A percentile compares a stretch with the other conserved stretches of the same genome.
Evolutionary conservation across 2,329 filamentous ascomycete species (phyloP).

Genomic region (Claviceps quebecensis): DNA sequence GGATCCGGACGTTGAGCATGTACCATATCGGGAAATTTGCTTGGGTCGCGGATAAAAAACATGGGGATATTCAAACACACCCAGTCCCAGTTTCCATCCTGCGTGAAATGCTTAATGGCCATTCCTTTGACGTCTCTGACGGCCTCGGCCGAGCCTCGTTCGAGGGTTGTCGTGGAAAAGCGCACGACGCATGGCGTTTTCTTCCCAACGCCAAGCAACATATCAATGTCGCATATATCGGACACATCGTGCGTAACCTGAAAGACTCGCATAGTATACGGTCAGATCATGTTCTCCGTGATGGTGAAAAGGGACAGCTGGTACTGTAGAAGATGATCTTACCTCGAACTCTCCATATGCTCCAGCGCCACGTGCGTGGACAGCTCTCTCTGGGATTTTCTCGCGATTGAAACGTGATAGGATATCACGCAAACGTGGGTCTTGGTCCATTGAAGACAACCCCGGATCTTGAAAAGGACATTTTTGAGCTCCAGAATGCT

Average conservation of each 20-base stretch:
- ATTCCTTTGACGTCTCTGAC: constrained; percentile 59
- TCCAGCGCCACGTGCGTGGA: constrained; percentile 22
- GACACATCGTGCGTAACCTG: constrained; percentile 39
- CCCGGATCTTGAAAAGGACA: background rate
- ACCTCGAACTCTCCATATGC: constrained; percentile 43
- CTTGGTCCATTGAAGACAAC: background rate
- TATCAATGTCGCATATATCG: constrained; percentile 39
- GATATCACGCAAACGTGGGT: background rate
- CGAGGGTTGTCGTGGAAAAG: constrained; percentile 59
- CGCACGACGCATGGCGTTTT: constrained; percentile 45
- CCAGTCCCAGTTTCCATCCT: constrained; percentile 59
- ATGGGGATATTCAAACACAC: constrained; percentile 66
- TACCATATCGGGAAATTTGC: constrained; percentile 63
- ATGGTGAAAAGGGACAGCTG: background rate
- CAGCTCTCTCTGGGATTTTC: constrained; percentile 32
- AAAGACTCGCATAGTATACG: too few species aligned
- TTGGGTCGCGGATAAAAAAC: constrained; percentile 63
- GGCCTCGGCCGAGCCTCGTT: constrained; percentile 51
- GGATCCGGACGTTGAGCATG: constrained; percentile 68
- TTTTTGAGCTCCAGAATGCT: background rate
- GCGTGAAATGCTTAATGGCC: constrained; percentile 44
- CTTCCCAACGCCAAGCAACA: constrained; percentile 38
- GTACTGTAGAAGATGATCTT: background rate
- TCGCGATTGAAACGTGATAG: constrained; percentile 15
- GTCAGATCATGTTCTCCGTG: too few species aligned